phyloP scores from a whole-genome alignment of 2,329 filamentous ascomycete species.

The Nectriaceae sp. region DNA sequence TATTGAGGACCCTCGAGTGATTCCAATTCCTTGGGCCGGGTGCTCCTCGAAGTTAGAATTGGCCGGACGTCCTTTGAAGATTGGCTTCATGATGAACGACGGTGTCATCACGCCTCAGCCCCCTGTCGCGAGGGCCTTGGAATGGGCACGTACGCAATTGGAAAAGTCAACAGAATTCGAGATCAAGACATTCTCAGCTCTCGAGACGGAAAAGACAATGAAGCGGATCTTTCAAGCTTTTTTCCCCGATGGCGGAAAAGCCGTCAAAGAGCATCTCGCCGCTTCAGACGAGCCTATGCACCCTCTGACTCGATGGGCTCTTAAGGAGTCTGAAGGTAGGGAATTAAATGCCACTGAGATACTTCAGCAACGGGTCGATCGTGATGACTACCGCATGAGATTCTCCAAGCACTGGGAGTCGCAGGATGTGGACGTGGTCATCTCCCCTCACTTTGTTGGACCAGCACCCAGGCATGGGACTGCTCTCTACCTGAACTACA shows the following conservation, averaged over 20 bases:
- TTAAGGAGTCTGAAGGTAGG: slow-evolving; percentile 14
- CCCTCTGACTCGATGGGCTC: slow-evolving; percentile 28
- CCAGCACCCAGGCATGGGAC: slow-evolving; percentile 38
- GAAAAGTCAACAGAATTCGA: not conserved
- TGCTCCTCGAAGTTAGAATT: not conserved
- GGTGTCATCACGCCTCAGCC: slow-evolving; percentile 40
- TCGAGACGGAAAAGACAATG: slow-evolving; percentile 10
- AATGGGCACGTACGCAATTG: slow-evolving; percentile 32
- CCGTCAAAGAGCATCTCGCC: slow-evolving; percentile 11
- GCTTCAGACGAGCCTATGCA: slow-evolving; percentile 29
- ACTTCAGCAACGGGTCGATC: slow-evolving; percentile 23
- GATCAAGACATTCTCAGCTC: slow-evolving; percentile 14
- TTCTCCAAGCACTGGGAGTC: slow-evolving; percentile 36
- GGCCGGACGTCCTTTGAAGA: slow-evolving; percentile 30
- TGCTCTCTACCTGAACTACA: slow-evolving; percentile 38
- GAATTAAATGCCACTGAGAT: slow-evolving; percentile 17
- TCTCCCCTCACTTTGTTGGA: slow-evolving; percentile 22
- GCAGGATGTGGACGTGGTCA: slow-evolving; percentile 37
- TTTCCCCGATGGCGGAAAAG: slow-evolving; percentile 27
- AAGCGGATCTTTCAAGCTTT: slow-evolving; percentile 15
- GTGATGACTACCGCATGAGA: slow-evolving; percentile 30
- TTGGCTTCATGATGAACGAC: slow-evolving; percentile 45
- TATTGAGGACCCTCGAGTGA: slow-evolving; percentile 31
- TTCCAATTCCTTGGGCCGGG: slow-evolving; percentile 34
- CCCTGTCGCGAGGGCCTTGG: slow-evolving; percentile 36